Base-by-base conservation (phyloP, 2,329 filamentous ascomycete genomes). In the Colletotrichum musae region DNA sequence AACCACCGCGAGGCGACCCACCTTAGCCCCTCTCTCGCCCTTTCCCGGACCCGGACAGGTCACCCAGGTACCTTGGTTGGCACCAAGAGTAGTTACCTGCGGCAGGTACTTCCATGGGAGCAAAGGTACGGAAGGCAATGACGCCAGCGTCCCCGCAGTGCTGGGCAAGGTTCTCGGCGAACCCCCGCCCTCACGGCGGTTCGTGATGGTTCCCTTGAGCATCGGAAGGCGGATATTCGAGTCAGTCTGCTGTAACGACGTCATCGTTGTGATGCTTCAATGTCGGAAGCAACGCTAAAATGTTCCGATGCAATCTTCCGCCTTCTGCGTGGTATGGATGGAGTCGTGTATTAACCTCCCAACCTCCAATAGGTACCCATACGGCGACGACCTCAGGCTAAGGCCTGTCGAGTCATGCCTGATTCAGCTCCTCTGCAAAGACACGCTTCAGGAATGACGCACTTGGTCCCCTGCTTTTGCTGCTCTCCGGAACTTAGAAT, bases 131-230 rank as follows among this genome's bases (percentile, higher is more conserved):
- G 32, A 36, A 32, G 43, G 43, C 54, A 51, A 69, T 69, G 66
- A 69, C 66, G 66, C 64, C 66, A 69, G 48, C 18, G 61, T 59
- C 66, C 43, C 66, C 66, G 66, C 66, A 65, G 50, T 41, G 61
- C 54, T 43, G 43, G 62, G 51, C 24, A 54, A 65, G 54, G 66
- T 53, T 64, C 62, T 53, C 65, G 54, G 54, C 65, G 61, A 69
- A 54, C 61, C 64, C 54, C 61, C 48, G 41, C 58, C 50, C 50
- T 41, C 48, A 32, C 50, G 54, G 54, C 54, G 54, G 61, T 69
- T 66, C 66, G 61, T 66, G 54, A 65, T 69, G 58, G 66, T 65
- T 65, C 66, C 66, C 61, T 48, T 60, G 61, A 59, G 26, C 15
- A 51, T 5, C 39, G 10, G 48, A 56, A 48, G 48, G 53, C 50